These are phyloP conservation scores for Tetracentron sinense DNA, from an alignment of 164 flowering plant genomes.

Conservation along the genomic window DNA sequence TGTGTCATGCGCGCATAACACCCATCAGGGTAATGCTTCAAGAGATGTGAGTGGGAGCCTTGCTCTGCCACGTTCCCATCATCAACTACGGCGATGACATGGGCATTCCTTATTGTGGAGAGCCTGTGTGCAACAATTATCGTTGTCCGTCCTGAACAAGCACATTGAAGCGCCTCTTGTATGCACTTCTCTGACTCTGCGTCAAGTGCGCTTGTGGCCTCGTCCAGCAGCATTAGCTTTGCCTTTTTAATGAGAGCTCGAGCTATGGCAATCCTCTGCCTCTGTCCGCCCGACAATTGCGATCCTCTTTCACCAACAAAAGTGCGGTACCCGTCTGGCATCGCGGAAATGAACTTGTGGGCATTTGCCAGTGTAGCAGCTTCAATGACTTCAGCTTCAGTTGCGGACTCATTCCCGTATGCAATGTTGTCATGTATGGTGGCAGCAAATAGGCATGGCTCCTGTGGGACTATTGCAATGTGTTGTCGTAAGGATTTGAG, in stretches of 20 bases:
- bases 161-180: slow-evolving; percentile 78
- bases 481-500: slow-evolving; percentile 67
- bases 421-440: slow-evolving; percentile 87
- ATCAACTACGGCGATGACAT: slow-evolving; percentile 84
- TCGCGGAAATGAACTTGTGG: slow-evolving; percentile 72
- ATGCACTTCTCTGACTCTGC: slow-evolving; percentile 88
- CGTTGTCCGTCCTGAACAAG: slow-evolving; percentile 74
- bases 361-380: slow-evolving; percentile 89
- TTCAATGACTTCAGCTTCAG: slow-evolving; percentile 80
- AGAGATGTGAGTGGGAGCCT: slow-evolving; percentile 83
- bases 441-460: slow-evolving; percentile 83
- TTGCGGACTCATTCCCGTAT: slow-evolving; percentile 73
- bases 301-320: slow-evolving; percentile 90
- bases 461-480: slow-evolving; percentile 87
- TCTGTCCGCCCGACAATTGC: slow-evolving; percentile 94
- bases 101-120: slow-evolving; percentile 80
- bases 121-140: slow-evolving; percentile 89
- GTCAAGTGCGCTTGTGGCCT: slow-evolving; percentile 96
- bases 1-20: slow-evolving; percentile 88
- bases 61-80: slow-evolving; percentile 96
- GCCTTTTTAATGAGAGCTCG: slow-evolving; percentile 74
- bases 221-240: slow-evolving; percentile 80
- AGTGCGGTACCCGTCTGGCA: slow-evolving; percentile 91
- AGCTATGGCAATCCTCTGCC: slow-evolving; percentile 93
- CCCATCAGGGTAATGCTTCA: slow-evolving; percentile 85